These are phyloP conservation scores for Cystobasidium tubakii DNA, from an alignment of 768 basidiomycete species.

Conservation along the genomic window DNA sequence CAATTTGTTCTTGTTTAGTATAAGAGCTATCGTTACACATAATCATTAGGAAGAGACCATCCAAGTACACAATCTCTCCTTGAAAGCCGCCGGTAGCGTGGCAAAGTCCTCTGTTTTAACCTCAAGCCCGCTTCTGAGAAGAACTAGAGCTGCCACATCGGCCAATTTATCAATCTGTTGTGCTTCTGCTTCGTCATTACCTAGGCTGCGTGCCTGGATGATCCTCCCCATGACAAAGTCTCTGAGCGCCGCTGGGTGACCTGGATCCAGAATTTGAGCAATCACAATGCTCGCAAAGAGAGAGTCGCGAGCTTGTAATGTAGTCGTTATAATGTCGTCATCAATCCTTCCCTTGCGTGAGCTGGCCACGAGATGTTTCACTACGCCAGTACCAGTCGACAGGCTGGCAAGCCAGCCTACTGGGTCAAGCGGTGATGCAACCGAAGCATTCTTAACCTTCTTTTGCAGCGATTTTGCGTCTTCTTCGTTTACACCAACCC, in stretches of 20 bases:
- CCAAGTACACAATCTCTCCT: background rate
- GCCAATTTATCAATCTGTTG: slow-evolving; percentile 4
- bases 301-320: background rate
- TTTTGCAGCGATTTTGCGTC: background rate
- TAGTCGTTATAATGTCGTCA: background rate
- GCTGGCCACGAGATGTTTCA: background rate
- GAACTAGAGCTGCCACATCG: background rate
- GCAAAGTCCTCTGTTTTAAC: background rate
- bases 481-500: background rate
- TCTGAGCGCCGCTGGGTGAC: background rate
- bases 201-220: background rate
- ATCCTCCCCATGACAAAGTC: background rate
- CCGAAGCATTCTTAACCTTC: background rate
- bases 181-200: background rate
- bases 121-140: background rate
- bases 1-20: too few species aligned
- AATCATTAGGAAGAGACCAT: too few species aligned
- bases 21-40: too few species aligned
- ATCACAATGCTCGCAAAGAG: background rate
- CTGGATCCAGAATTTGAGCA: background rate
- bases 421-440: background rate
- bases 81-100: background rate
- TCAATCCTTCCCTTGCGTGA: background rate
- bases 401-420: too few species aligned
- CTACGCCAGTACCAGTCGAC: background rate